Conservation (phyloP, 208 protist genomes). For the Angomonas deanei region DNA sequence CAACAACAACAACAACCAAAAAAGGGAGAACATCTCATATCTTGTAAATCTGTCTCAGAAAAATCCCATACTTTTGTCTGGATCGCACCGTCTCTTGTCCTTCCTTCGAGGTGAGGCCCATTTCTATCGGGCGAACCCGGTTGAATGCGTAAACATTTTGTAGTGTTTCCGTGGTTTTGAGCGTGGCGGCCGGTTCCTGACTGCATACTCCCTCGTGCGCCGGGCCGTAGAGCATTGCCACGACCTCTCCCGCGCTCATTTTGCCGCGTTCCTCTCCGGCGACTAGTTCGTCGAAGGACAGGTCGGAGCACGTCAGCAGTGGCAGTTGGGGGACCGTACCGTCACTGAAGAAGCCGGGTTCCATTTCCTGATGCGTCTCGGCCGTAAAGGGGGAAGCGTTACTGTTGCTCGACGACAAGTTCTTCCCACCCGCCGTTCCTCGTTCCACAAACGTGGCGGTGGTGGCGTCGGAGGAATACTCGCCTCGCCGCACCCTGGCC, state of each 20-base stretch:
- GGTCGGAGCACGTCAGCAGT: conserved; percentile 56
- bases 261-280: conserved; percentile 2
- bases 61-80: neutral
- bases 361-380: conserved; percentile 4
- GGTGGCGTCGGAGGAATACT: conserved; percentile 27
- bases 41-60: neutral
- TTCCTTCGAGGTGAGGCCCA: neutral
- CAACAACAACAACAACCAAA: too few relatives aligned
- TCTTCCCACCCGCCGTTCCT: conserved; percentile 5
- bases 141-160: neutral
- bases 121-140: neutral
- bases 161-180: neutral
- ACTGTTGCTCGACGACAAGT: neutral
- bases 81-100: neutral
- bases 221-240: neutral
- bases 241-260: conserved; percentile 13
- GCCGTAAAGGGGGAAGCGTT: conserved; percentile 2
- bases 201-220: neutral
- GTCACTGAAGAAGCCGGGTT: conserved; percentile 16
- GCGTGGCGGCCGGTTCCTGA: neutral
- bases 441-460: conserved; percentile 52
- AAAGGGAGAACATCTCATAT: too few relatives aligned
- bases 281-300: conserved; percentile 66
- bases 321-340: conserved; percentile 42
- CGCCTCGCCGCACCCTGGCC: conserved; percentile 18